Conservation (phyloP, 345 rosid species). For the Populus pruinosa region DNA sequence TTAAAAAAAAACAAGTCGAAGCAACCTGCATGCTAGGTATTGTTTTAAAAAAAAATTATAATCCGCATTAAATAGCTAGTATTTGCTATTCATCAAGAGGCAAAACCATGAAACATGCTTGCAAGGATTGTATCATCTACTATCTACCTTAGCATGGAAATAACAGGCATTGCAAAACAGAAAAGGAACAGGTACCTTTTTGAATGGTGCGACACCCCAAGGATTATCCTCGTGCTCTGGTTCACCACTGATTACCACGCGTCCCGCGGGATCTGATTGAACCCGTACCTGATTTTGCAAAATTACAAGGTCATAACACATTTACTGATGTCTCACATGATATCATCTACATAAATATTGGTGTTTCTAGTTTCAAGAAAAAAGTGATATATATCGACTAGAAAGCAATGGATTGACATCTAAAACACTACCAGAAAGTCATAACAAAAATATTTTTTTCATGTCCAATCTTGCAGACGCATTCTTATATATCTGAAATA, state of each 20-base stretch:
- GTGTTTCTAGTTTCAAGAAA: neutral
- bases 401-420: neutral
- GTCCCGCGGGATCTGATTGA: slow-evolving; percentile 76
- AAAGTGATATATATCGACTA: neutral
- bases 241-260: slow-evolving; percentile 61
- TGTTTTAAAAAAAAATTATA: no score
- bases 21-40: no score
- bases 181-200: slow-evolving; percentile 37
- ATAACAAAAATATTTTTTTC: neutral
- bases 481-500: neutral
- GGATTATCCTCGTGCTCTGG: slow-evolving; percentile 66
- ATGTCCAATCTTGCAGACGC: neutral
- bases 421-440: neutral
- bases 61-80: no score
- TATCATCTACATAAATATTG: neutral
- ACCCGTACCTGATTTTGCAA: slow-evolving; percentile 55
- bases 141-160: neutral
- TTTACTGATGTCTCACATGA: neutral
- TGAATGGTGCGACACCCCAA: slow-evolving; percentile 74
- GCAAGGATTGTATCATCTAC: neutral
- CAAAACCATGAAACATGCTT: neutral
- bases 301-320: neutral
- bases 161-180: no score
- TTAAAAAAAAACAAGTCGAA: no score
- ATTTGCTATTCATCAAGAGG: neutral